These are phyloP conservation scores for Athelia sp. DNA, from an alignment of 1,284 basidiomycete genomes.

Conservation along the genomic window DNA sequence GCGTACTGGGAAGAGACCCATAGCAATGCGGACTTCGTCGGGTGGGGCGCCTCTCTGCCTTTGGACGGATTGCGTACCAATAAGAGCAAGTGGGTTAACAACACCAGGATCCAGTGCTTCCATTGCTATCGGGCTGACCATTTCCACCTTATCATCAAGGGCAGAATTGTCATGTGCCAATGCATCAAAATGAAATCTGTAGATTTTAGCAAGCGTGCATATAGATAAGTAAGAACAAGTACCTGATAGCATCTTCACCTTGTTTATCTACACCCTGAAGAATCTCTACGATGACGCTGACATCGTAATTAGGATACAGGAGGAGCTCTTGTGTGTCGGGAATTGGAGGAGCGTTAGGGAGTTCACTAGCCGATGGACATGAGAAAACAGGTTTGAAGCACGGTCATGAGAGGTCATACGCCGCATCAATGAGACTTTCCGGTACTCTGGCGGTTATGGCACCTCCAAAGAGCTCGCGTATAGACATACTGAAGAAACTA, in stretches of 20 bases:
- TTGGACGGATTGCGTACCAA: neutral
- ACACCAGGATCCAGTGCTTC: neutral
- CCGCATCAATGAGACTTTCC: constrained; percentile 70
- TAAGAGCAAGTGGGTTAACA: neutral
- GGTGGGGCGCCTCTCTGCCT: constrained; percentile 56
- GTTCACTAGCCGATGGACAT: constrained; percentile 3
- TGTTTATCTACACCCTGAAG: constrained; percentile 66
- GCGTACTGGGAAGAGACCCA: constrained; percentile 78
- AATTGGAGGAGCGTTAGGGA: constrained; percentile 84
- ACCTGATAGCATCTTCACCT: constrained; percentile 70
- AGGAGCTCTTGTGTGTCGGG: constrained; percentile 98
- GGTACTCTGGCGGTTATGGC: constrained; percentile 71
- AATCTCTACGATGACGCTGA: constrained; percentile 86
- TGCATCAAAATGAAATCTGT: constrained; percentile 87
- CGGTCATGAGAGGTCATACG: constrained; percentile 51
- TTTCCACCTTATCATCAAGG: constrained; percentile 38
- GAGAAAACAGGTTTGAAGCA: constrained; percentile 2
- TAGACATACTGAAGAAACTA: constrained; percentile 1
- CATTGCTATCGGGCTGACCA: constrained; percentile 21
- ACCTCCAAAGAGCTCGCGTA: constrained; percentile 64
- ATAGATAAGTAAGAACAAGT: constrained; percentile 13
- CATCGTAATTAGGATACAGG: constrained; percentile 62
- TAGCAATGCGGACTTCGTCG: constrained; percentile 70
- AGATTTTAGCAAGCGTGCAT: constrained; percentile 11
- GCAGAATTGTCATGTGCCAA: constrained; percentile 92